Base-by-base conservation (phyloP, 1,284 basidiomycete genomes). In the Ganoderma multipileum region DNA sequence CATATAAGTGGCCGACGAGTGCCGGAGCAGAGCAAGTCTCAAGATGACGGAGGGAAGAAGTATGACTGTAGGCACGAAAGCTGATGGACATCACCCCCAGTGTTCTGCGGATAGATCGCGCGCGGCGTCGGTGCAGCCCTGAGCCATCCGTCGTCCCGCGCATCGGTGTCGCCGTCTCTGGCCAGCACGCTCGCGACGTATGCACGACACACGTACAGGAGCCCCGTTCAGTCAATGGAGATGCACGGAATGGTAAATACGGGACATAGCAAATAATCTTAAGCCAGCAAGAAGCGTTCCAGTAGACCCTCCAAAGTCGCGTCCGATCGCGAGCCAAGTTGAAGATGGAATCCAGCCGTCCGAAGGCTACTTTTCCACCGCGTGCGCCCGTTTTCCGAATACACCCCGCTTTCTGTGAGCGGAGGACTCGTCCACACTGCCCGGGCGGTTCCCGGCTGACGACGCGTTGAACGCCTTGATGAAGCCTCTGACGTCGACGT, bases 391-490 rank as follows among this genome's bases (percentile, higher is more conserved):
- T 28, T 62, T 44, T 42, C 52, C 54, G 36, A 58, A 16, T n/a
- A 26, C 3, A 12, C 58, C 33, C 18, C 39, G 42, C 47, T 64
- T 71, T 33, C 58, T 62, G 2, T 52, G 55, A 8, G 50, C 2
- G 1, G 68, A 63, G 2, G 69, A 65, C 55, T 60, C 58, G 39
- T 41, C 38, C 2, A 39, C 58, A 41, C 58, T 60, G 12, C 38
- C 58, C 23, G 58, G 30, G 36, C 63, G 57, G 47, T 69, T 66
- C 23, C 72, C 72, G 36, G 42, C 68, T 16, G 72, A 67, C 8
- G 72, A 73, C 14, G 72, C 72, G 39, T 71, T 71, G 59, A 71
- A 68, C 30, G 72, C 72, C 55, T 72, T 73, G 67, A 73, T 73
- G 64, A 73, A 73, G 0, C 72, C 72, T 18, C 72, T 73, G 30